Percentiles rank a stretch among this genome's conserved stretches.
These are phyloP conservation scores for Rhododendron williamsianum DNA, from an alignment of 148 eudicot species.

Conservation along the genomic window DNA sequence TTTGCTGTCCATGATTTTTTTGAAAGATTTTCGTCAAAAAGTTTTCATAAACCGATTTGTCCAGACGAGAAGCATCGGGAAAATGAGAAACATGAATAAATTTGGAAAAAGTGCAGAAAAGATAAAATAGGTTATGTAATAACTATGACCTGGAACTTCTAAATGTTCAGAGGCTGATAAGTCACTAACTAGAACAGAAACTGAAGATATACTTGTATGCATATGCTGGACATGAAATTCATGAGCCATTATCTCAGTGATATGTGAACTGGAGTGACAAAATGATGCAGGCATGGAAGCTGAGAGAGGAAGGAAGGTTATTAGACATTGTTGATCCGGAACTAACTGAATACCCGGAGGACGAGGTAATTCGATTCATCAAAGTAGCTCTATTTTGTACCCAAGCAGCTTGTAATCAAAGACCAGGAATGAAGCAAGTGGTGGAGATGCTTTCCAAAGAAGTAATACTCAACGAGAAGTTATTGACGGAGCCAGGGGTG, in stretches of 20 bases:
- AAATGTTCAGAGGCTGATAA: background rate
- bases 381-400: slow-evolving; percentile 59
- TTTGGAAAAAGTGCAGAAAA: background rate
- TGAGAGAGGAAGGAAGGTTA: slow-evolving; percentile 38
- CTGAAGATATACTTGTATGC: no score
- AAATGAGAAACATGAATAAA: background rate
- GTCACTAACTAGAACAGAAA: no score
- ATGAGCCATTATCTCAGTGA: background rate
- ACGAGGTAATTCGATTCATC: slow-evolving; percentile 37
- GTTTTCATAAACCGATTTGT: no score
- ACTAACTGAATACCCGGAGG: slow-evolving; percentile 35
- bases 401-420: slow-evolving; percentile 41
- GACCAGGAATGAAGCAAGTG: slow-evolving; percentile 67
- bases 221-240: background rate
- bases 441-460: slow-evolving; percentile 49
- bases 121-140: background rate
- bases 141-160: background rate
- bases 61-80: no score
- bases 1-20: background rate
- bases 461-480: slow-evolving; percentile 32
- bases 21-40: no score
- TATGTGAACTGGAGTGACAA: background rate
- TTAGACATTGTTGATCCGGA: slow-evolving; percentile 52
- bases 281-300: slow-evolving; percentile 44
- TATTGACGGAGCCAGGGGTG: slow-evolving; percentile 40